Base-by-base conservation (phyloP, 306 rosid species). In the Morella rubra region DNA sequence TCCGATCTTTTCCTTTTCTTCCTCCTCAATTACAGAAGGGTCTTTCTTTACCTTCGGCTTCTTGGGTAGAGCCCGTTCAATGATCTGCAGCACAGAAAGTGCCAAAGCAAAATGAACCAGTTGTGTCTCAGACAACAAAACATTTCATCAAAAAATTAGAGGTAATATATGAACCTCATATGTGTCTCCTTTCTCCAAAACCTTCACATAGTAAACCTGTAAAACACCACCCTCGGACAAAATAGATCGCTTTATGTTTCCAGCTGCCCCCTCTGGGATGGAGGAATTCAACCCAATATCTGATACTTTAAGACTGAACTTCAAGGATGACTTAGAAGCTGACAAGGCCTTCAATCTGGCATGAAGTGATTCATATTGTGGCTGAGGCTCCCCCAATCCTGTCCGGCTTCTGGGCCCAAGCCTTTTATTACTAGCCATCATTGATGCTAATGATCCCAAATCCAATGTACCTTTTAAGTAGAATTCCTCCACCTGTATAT, bases 221-320 rank as follows among this genome's bases (percentile, higher is more conserved):
- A 92, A 84, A 47, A 91, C 90, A 77, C 99, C 99, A 75, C 98
- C 91, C 87, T 96, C 99, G 0, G 97, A 92, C 84, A 96, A 87
- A 88, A 96, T 92, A 77, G 87, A 86, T 53, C 98, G 88, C 81
- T 87, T 96, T 82, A 96, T 96, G 80, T 56, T 92, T 86, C 99
- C 99, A 44, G 99, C 98, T 24, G 99, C 99, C 80, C 99, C 99
- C 85, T 96, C 99, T 5, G 96, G 98, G 79, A 96, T 87, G 81
- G 93, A 89, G 51, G 98, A 92, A 86, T 84, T 82, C 80, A 91
- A 82, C 69, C 70, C 91, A 80, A 72, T 75, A 79, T 96, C 91
- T 42, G 98, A 89, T 52, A 96, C 81, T 86, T 88, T 88, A 73
- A 96, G 90, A 80, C 86, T 80, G 86, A 96, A 96, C 56, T 86